These are phyloP conservation scores for Exophiala bonariae DNA, from an alignment of 2,329 filamentous ascomycete genomes.

Conservation along the genomic window DNA sequence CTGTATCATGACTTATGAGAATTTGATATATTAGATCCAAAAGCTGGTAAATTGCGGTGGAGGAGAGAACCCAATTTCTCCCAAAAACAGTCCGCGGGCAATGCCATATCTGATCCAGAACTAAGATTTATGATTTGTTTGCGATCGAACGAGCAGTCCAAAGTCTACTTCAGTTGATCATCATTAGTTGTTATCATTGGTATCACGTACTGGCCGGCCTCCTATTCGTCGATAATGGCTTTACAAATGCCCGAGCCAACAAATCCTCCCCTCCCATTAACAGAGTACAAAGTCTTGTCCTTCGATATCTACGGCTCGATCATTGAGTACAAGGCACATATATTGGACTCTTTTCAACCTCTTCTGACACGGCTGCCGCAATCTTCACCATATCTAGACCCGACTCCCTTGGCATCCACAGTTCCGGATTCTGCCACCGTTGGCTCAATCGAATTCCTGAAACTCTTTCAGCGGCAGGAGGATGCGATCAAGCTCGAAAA, in stretches of 20 bases:
- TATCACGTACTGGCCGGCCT: too few relatives aligned
- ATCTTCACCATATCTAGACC: conserved; percentile 30
- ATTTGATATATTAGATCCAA: too few relatives aligned
- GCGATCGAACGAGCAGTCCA: too few relatives aligned
- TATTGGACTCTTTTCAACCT: conserved; percentile 54
- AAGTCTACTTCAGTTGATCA: too few relatives aligned
- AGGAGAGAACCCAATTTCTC: too few relatives aligned
- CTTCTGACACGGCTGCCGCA: conserved; percentile 29
- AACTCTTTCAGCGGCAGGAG: conserved; percentile 49
- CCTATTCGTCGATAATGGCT: conserved; percentile 11
- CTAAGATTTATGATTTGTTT: too few relatives aligned
- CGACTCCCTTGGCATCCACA: conserved; percentile 24
- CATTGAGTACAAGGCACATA: conserved; percentile 72
- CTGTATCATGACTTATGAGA: too few relatives aligned
- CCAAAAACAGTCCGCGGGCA: too few relatives aligned
- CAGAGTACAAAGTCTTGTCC: conserved; percentile 51
- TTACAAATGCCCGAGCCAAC: conserved; percentile 28
- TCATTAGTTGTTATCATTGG: too few relatives aligned
- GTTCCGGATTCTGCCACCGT: conserved; percentile 21
- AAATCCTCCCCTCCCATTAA: conserved; percentile 19
- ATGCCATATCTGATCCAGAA: too few relatives aligned
- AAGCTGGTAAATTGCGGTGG: too few relatives aligned
- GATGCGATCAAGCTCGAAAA: conserved; percentile 51
- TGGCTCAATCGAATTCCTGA: conserved; percentile 41
- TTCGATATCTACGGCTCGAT: conserved; percentile 82